Base-by-base conservation (phyloP, 371 early-diverging fungal genomes). In the Fennellomyces sp. region DNA sequence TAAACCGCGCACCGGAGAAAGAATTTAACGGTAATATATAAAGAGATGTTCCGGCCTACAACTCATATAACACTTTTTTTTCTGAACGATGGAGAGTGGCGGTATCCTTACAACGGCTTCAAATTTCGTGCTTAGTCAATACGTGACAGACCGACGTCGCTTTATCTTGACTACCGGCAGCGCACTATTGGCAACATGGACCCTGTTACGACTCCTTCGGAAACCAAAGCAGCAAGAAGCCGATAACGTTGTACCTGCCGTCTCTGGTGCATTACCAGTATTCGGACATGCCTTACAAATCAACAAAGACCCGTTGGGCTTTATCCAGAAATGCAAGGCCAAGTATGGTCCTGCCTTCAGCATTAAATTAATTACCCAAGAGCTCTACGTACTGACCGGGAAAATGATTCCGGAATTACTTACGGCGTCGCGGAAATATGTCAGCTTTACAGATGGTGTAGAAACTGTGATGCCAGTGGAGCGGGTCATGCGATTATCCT, bases 371-470 rank as follows among this genome's bases (percentile, higher is more conserved):
- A 30, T 50, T n/a, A 51, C 51, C 13, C 56, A 56, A 21, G 31
- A 30, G 7, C 4, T 42, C 12, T 56, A 56, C 30, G 65, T 65
- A 1, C 50, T 65, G 3, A 56, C 60, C 12, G 65, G 65, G 7
- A 30, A 50, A 3, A 23, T 56, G 3, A 53, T 65, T 27, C 49
- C 56, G 8, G 65, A 65, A 23, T 19, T 56, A 15, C 45, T 65
- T 5, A 36, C 35, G n/a, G 60, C 59, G 5, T 49, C 56, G 0
- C 29, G 45, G 12, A 42, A 56, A 28, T 12, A 15, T 12, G 41
- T 65, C n/a, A 59, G 59, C 27, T 65, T 65, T 41, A 49, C 60
- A 11, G 65, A 59, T 29, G 65, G 65, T 39, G 29, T 65, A 5
- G 55, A 65, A 45, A 41, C 56, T 3, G 12, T 65, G 19, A 38